Percentiles rank a stretch among this genome's conserved stretches.
Evolutionary conservation across 257 asterid genomes (phyloP).

Genomic region (Salvia miltiorrhiza): DNA sequence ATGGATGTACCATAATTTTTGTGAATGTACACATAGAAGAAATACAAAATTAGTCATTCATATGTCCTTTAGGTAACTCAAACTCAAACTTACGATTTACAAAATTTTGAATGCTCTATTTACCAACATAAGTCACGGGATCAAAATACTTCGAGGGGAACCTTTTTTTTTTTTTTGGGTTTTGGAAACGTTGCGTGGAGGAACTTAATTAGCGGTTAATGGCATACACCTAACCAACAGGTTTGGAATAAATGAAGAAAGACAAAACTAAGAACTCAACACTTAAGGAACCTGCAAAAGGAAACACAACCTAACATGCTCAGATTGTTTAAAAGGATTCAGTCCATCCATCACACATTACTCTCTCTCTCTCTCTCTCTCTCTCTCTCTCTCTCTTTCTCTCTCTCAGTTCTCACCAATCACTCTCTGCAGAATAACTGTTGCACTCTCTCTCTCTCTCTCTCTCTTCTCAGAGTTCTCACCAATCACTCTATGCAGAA

Average conservation of each 20-base stretch:
- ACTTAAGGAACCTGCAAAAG: conserved; percentile 18
- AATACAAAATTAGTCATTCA: too few relatives aligned
- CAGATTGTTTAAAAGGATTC: neutral
- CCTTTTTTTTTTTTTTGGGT: too few relatives aligned
- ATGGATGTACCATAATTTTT: too few relatives aligned
- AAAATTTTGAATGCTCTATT: too few relatives aligned
- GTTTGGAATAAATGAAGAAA: conserved; percentile 15
- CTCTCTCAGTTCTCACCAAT: neutral
- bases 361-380: conserved; percentile 8
- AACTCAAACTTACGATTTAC: too few relatives aligned
- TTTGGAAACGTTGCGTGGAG: neutral
- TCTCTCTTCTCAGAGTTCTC: conserved; percentile 9
- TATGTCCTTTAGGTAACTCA: too few relatives aligned
- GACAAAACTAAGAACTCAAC: conserved; percentile 1
- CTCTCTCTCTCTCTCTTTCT: conserved; percentile 16
- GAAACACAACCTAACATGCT: neutral
- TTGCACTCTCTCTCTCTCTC: conserved; percentile 16
- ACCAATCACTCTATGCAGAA: conserved; percentile 34
- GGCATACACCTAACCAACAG: conserved; percentile 16
- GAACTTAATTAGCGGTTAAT: conserved; percentile 8
- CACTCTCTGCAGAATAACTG: conserved; percentile 22
- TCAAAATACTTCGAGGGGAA: too few relatives aligned
- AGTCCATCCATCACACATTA: neutral
- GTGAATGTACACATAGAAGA: too few relatives aligned
- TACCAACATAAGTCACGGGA: too few relatives aligned